phyloP scores from a whole-genome alignment of 129 eudicot species.

The Pseudognaphalium luteoalbum region DNA sequence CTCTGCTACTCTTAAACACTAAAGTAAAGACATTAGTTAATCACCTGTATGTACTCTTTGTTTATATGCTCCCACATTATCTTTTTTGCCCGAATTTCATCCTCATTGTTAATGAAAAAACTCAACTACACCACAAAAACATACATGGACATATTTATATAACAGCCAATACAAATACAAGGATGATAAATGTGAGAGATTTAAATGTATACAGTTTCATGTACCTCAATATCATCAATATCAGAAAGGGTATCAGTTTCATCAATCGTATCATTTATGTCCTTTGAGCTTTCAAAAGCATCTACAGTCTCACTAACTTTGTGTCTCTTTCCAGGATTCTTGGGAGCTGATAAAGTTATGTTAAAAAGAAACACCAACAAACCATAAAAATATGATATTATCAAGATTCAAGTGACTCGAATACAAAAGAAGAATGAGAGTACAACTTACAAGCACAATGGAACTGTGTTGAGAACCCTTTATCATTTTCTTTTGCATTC shows the following conservation, averaged over 20 bases:
- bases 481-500: too few species aligned
- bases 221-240: slow-evolving; percentile 59
- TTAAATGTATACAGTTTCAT: neutral
- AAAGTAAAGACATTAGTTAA: slow-evolving; percentile 1
- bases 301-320: slow-evolving; percentile 14
- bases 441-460: slow-evolving; percentile 27
- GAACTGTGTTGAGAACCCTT: slow-evolving; percentile 6
- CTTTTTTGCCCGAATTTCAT: slow-evolving; percentile 57
- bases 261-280: slow-evolving; percentile 22
- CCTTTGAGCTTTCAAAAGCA: slow-evolving; percentile 23
- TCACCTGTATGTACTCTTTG: slow-evolving; percentile 73
- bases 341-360: slow-evolving; percentile 33
- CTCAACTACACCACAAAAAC: slow-evolving; percentile 47
- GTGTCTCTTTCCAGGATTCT: neutral
- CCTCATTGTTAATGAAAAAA: slow-evolving; percentile 56
- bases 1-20: too few species aligned
- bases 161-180: neutral
- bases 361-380: neutral
- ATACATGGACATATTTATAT: neutral
- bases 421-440: too few species aligned
- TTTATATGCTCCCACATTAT: slow-evolving; percentile 71
- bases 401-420: slow-evolving; percentile 13
- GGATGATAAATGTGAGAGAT: neutral
- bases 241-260: slow-evolving; percentile 53
- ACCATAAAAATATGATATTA: neutral